Evolutionary conservation across 306 rosid species (phyloP).

Genomic region (Psophocarpus tetragonolobus): DNA sequence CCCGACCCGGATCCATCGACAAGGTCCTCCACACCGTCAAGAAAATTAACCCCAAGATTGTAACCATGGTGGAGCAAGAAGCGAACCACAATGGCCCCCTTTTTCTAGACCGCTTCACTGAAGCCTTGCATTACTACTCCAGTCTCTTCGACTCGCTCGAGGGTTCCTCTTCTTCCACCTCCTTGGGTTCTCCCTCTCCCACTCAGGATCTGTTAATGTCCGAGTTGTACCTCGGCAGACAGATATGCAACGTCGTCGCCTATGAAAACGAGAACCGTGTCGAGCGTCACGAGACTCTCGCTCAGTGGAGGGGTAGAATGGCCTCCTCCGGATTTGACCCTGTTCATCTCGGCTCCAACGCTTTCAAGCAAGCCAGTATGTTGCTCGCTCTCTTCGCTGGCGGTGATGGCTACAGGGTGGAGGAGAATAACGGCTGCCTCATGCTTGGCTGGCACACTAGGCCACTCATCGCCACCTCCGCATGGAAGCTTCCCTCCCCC

Average conservation of each 20-base stretch:
- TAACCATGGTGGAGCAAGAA: constrained; percentile 76
- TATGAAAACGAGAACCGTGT: constrained; percentile 74
- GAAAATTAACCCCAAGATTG: constrained; percentile 61
- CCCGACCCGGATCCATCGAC: constrained; percentile 61
- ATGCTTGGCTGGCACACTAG: constrained; percentile 92
- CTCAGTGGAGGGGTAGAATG: constrained; percentile 69
- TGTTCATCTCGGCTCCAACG: constrained; percentile 78
- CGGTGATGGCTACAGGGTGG: constrained; percentile 75
- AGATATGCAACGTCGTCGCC: constrained; percentile 84
- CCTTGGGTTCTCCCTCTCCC: constrained; percentile 47
- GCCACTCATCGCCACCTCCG: constrained; percentile 85
- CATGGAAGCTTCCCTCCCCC: constrained; percentile 57
- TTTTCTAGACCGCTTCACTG: constrained; percentile 80
- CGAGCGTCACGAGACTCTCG: constrained; percentile 75
- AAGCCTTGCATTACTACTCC: constrained; percentile 76
- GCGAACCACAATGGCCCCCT: constrained; percentile 73
- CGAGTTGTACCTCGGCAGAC: constrained; percentile 69
- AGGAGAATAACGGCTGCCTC: constrained; percentile 73
- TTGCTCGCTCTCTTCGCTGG: constrained; percentile 64
- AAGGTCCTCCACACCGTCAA: constrained; percentile 55
- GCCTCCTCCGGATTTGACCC: constrained; percentile 68
- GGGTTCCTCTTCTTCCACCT: constrained; percentile 42
- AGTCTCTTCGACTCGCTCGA: constrained; percentile 80
- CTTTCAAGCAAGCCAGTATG: constrained; percentile 81
- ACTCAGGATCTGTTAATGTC: constrained; percentile 64